phyloP scores from a whole-genome alignment of 768 basidiomycete genomes.

The Tricholoma bakamatsutake region DNA sequence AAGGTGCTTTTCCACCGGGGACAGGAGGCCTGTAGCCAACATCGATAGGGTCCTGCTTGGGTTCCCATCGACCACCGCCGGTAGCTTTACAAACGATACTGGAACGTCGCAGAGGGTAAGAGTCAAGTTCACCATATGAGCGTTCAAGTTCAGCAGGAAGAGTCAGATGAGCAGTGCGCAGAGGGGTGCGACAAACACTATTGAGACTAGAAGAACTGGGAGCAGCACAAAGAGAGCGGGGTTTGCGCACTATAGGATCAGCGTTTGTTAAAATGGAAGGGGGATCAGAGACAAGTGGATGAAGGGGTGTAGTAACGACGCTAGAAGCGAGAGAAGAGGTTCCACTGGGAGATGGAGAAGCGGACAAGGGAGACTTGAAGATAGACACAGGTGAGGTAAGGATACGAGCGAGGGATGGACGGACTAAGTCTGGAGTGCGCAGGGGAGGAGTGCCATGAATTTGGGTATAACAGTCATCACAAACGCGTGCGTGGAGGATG shows the following conservation, averaged over 20 bases:
- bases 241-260: constrained; percentile 22
- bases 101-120: constrained; percentile 66
- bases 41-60: constrained; percentile 44
- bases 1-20: constrained; percentile 62
- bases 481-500: constrained; percentile 56
- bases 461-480: constrained; percentile 73
- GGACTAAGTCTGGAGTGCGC: constrained; percentile 30
- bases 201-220: constrained; percentile 30
- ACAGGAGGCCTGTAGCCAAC: constrained; percentile 50
- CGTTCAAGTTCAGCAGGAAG: constrained; percentile 37
- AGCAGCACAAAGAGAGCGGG: constrained; percentile 25
- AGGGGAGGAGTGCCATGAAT: constrained; percentile 55
- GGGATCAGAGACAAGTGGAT: constrained; percentile 19
- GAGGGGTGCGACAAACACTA: constrained; percentile 23
- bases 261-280: constrained; percentile 17
- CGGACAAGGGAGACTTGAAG: constrained; percentile 29
- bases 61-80: constrained; percentile 78
- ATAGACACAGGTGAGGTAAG: constrained; percentile 35
- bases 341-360: constrained; percentile 27
- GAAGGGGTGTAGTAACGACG: constrained; percentile 6
- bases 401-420: constrained; percentile 28
- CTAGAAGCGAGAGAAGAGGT: constrained; percentile 27
- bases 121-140: constrained; percentile 64
- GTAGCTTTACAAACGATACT: constrained; percentile 70
- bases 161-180: constrained; percentile 30